phyloP scores from a whole-genome alignment of 345 rosid genomes.

The Hevea brasiliensis region DNA sequence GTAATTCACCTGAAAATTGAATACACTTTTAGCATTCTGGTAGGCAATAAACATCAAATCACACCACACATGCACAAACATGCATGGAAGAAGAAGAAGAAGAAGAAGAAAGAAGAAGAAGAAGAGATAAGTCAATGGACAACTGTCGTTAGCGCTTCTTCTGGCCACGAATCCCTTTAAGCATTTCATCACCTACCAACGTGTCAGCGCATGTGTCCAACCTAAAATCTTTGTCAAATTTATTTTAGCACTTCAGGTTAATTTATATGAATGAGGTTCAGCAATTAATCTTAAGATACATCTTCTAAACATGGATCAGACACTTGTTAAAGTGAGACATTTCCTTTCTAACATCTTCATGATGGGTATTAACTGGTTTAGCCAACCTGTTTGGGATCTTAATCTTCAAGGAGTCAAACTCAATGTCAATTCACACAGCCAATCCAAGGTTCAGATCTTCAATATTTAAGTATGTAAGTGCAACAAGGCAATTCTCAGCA shows the following conservation, averaged over 20 bases:
- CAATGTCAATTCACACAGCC: not conserved
- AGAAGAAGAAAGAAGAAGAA: conserved; percentile 1
- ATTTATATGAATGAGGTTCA: conserved; percentile 12
- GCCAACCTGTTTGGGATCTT: not conserved
- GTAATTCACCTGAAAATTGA: conserved; percentile 69
- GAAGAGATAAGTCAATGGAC: not conserved
- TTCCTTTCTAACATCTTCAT: not conserved
- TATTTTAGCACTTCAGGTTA: conserved; percentile 47
- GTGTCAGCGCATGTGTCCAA: conserved; percentile 94
- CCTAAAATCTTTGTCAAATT: conserved; percentile 90
- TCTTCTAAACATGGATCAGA: not conserved
- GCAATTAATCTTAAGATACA: not conserved
- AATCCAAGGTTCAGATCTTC: not conserved
- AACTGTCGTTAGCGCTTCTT: conserved; percentile 99
- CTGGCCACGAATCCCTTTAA: conserved; percentile 98
- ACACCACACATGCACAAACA: not conserved
- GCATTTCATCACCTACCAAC: conserved; percentile 97
- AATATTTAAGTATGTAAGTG: not conserved
- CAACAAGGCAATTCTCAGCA: not conserved
- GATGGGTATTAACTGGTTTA: not conserved
- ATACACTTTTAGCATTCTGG: conserved; percentile 13
- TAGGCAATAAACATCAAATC: not conserved
- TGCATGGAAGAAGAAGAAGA: not conserved
- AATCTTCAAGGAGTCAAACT: not conserved
- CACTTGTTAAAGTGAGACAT: not conserved